Evolutionary conservation across 2,329 filamentous ascomycete genomes (phyloP).

Genomic region (Elsinoe ampelina): DNA sequence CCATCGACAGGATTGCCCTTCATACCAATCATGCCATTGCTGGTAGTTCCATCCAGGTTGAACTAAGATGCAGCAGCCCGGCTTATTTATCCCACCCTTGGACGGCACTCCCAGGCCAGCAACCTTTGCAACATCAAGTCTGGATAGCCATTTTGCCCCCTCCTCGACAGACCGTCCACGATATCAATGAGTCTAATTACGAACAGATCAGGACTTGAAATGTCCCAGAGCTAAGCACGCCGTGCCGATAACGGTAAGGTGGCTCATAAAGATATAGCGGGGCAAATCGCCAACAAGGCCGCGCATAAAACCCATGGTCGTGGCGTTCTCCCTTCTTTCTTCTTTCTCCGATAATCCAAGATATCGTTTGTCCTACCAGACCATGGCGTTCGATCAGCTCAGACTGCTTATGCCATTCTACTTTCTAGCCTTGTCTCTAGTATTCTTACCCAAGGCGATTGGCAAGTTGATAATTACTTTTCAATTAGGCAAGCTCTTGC

Average conservation of each 20-base stretch:
- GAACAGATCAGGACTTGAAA: neutral
- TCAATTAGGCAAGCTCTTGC: conserved; percentile 22
- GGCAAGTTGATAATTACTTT: conserved; percentile 27
- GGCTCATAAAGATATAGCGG: neutral
- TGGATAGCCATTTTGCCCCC: no score
- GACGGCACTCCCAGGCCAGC: no score
- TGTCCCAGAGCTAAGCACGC: neutral
- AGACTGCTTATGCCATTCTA: conserved; percentile 28
- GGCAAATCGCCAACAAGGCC: neutral
- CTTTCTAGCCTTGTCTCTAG: conserved; percentile 43
- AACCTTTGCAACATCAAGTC: no score
- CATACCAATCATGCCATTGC: no score
- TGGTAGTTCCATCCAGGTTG: no score
- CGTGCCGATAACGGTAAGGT: neutral
- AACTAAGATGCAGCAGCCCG: no score
- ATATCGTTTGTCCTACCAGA: neutral
- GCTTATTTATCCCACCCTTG: no score
- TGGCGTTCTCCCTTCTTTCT: neutral
- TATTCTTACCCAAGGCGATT: conserved; percentile 46
- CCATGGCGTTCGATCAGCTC: conserved; percentile 14
- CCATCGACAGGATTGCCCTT: no score
- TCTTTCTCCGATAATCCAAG: neutral
- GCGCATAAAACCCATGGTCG: neutral
- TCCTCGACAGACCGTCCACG: no score
- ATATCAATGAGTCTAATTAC: no score